Evolutionary conservation across 78 protist genomes (phyloP).

Genomic region (Protostelium mycophagum): DNA sequence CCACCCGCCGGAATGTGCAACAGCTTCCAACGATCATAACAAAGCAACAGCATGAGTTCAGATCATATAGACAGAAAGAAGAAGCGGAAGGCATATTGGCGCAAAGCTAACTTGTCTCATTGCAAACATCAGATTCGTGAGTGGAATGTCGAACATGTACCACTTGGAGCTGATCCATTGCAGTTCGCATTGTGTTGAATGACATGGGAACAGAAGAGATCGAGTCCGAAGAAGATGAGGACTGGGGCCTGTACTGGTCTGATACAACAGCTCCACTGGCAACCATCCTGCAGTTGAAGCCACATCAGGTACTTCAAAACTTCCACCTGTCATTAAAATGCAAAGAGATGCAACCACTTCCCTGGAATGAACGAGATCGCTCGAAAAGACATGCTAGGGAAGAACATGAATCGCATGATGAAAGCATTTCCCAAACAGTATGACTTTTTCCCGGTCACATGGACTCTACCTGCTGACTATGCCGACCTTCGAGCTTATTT

Average conservation of each 20-base stretch:
- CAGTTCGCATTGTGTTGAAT: neutral
- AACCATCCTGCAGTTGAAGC: neutral
- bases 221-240: neutral
- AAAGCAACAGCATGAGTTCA: too few species aligned
- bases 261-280: neutral
- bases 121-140: neutral
- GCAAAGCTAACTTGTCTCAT: neutral
- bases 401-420: conserved; percentile 30
- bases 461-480: conserved; percentile 30
- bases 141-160: neutral
- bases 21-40: too few species aligned
- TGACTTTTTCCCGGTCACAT: conserved; percentile 35
- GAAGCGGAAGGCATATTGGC: neutral
- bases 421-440: conserved; percentile 10
- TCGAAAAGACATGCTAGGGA: conserved; percentile 49
- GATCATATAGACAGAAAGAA: too few species aligned
- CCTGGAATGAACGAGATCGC: conserved; percentile 52
- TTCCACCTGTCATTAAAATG: neutral
- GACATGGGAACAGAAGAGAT: neutral
- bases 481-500: neutral
- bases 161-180: neutral
- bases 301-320: neutral
- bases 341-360: conserved; percentile 44
- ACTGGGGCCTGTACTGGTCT: neutral
- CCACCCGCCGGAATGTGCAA: too few species aligned